Evolutionary conservation across 192 early-diverging fungal species (phyloP).

Genomic region (Backusella westeae): DNA sequence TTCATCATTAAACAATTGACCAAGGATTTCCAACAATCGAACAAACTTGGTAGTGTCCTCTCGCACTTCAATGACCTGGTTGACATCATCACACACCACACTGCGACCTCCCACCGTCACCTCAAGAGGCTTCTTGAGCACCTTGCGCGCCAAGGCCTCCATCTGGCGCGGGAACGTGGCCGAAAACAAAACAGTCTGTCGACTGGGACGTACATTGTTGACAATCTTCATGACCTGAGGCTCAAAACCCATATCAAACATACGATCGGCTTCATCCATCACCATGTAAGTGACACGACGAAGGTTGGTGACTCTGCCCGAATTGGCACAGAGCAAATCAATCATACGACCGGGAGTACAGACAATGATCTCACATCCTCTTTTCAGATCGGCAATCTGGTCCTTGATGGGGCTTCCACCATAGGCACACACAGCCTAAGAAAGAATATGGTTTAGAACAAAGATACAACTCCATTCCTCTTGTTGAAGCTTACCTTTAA

Average conservation of each 20-base stretch:
- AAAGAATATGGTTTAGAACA: constrained; percentile 1
- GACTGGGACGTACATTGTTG: constrained; percentile 81
- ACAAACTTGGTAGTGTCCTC: constrained; percentile 84
- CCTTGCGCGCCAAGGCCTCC: constrained; percentile 93
- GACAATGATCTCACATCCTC: constrained; percentile 89
- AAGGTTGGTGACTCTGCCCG: constrained; percentile 85
- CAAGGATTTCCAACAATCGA: constrained; percentile 85
- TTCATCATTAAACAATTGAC: constrained; percentile 72
- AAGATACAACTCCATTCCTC: background rate
- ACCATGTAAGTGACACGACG: constrained; percentile 91
- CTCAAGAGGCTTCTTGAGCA: constrained; percentile 86
- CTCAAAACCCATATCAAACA: constrained; percentile 99
- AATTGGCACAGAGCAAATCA: constrained; percentile 84
- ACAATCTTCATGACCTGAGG: constrained; percentile 97
- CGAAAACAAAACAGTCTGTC: constrained; percentile 90
- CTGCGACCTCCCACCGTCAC: constrained; percentile 94
- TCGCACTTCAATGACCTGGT: constrained; percentile 87
- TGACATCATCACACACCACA: constrained; percentile 84
- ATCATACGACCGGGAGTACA: constrained; percentile 92
- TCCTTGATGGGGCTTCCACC: constrained; percentile 86
- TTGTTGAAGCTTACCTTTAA: constrained; percentile 44
- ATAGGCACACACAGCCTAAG: constrained; percentile 80
- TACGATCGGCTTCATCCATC: constrained; percentile 94
- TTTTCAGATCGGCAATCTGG: constrained; percentile 86
- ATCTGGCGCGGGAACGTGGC: constrained; percentile 96